Conservation (phyloP, 2,329 filamentous ascomycete species). For the Basipetospora sp. region DNA sequence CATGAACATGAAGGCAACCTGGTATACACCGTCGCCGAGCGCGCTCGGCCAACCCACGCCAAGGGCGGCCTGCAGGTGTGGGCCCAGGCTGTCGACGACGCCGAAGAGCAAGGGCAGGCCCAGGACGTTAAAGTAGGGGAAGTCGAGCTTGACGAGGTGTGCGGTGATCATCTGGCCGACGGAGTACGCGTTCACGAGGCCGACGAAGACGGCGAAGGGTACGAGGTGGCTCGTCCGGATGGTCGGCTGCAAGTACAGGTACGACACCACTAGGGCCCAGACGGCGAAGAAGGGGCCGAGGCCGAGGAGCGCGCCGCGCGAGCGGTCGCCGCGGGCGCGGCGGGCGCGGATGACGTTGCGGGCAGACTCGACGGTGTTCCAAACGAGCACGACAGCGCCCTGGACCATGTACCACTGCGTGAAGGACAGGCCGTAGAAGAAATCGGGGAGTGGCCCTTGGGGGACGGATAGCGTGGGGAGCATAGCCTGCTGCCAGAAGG, state of each 20-base stretch:
- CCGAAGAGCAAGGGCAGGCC: slow-evolving; percentile 62
- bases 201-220: slow-evolving; percentile 78
- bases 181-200: slow-evolving; percentile 83
- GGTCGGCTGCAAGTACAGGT: slow-evolving; percentile 70
- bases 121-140: slow-evolving; percentile 83
- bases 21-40: slow-evolving; percentile 64
- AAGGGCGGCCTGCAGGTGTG: slow-evolving; percentile 41
- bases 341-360: slow-evolving; percentile 74
- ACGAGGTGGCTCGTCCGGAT: slow-evolving; percentile 74
- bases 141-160: slow-evolving; percentile 73
- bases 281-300: slow-evolving; percentile 66
- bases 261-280: slow-evolving; percentile 63
- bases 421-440: slow-evolving; percentile 66
- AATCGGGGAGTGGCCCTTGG: slow-evolving; percentile 40
- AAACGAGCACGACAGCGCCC: slow-evolving; percentile 63
- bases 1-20: slow-evolving; percentile 79
- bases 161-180: slow-evolving; percentile 93
- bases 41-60: slow-evolving; percentile 64
- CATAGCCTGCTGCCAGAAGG: slow-evolving; percentile 84
- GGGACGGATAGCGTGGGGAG: slow-evolving; percentile 57
- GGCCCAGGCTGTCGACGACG: slow-evolving; percentile 67
- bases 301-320: slow-evolving; percentile 63
- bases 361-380: slow-evolving; percentile 70
- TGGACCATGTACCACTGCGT: slow-evolving; percentile 88
- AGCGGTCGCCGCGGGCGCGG: slow-evolving; percentile 55